Base-by-base conservation (phyloP, 2,329 filamentous ascomycete species). In the Claviceps sp. region DNA sequence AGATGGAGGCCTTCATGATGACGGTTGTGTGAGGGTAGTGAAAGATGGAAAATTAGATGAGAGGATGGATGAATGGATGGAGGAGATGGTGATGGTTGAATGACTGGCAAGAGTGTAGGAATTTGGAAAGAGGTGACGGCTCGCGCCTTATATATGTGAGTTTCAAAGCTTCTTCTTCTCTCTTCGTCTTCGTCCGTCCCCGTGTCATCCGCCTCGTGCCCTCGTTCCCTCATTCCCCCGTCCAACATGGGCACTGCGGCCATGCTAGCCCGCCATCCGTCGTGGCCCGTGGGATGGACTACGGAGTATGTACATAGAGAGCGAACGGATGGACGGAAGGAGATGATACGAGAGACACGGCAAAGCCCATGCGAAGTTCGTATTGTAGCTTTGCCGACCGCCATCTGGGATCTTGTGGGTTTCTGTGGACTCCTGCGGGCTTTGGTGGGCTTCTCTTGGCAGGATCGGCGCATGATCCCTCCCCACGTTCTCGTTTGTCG, bases 1-100 rank as follows among this genome's bases (percentile, higher is more conserved):
- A 45, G 20, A 61, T 38, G 51, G 50, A 56, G 52, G 60, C 51
- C 62, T 66, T 64, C 63, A 66, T 66, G 36, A 22, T 64, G 29
- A 29, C 29, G 29, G 29, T 29, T 29, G 58, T 50, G 14, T n/a
- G 17, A 8, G 29, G 20, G 34, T 26, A 16, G 20, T 50, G 3
- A 34, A n/a, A 26, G 22, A 22, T 23, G 11, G 22, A 23, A 14
- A 17, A 16, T 23, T 23, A 14, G 42, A 44, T 23, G 9, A 22
- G 17, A 23, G 34, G 13, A 17, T 23, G 3, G 37, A 13, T 9
- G 3, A 14, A 8, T 20, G 11, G 40, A 43, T 43, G 5, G 26
- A 26, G 1, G 6, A 26, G 26, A 26, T 8, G 26, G 26, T 26
- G 26, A 26, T 26, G 26, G 26, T 26, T 29, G 16, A 17, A 40